Conservation (phyloP, 2,329 filamentous ascomycete genomes). For the Stemphylium lycopersici region DNA sequence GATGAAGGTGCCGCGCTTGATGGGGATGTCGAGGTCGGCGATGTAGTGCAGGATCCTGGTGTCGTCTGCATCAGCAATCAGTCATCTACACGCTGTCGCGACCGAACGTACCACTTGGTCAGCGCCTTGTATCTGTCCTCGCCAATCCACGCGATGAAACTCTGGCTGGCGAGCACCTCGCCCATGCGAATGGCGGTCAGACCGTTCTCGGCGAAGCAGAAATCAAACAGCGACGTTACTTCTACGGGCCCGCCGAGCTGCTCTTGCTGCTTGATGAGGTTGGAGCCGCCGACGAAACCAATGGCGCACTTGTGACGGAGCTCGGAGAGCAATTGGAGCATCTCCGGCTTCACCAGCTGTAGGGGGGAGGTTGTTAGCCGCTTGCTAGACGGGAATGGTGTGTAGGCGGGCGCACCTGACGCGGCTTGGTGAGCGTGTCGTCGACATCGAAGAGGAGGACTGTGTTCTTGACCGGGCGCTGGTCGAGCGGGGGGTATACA, state of each 20-base stretch:
- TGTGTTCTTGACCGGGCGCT: slow-evolving; percentile 89
- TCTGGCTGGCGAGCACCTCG: slow-evolving; percentile 73
- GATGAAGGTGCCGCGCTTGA: slow-evolving; percentile 84
- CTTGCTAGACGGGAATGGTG: not conserved
- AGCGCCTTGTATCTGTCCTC: slow-evolving; percentile 84
- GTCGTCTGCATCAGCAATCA: not conserved
- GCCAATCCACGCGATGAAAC: slow-evolving; percentile 91
- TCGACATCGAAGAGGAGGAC: slow-evolving; percentile 97
- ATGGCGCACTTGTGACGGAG: slow-evolving; percentile 89
- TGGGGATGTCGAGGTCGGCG: slow-evolving; percentile 80
- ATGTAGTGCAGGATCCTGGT: slow-evolving; percentile 73
- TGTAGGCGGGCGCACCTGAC: slow-evolving; percentile 62
- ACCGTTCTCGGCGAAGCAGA: slow-evolving; percentile 96
- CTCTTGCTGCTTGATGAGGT: slow-evolving; percentile 94
- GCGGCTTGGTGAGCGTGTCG: slow-evolving; percentile 83
- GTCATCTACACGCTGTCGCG: too few species aligned
- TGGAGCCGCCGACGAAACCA: slow-evolving; percentile 90
- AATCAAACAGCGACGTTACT: slow-evolving; percentile 92
- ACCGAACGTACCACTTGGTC: slow-evolving; percentile 60
- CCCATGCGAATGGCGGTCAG: slow-evolving; percentile 89
- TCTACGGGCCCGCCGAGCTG: slow-evolving; percentile 74
- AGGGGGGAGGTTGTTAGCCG: slow-evolving; percentile 15
- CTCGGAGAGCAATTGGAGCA: slow-evolving; percentile 77
- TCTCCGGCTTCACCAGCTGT: slow-evolving; percentile 75
- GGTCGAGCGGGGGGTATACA: slow-evolving; percentile 74